Evolutionary conservation across 352 stramenopile species (phyloP).

Genomic region (Globisporangium middletonii): DNA sequence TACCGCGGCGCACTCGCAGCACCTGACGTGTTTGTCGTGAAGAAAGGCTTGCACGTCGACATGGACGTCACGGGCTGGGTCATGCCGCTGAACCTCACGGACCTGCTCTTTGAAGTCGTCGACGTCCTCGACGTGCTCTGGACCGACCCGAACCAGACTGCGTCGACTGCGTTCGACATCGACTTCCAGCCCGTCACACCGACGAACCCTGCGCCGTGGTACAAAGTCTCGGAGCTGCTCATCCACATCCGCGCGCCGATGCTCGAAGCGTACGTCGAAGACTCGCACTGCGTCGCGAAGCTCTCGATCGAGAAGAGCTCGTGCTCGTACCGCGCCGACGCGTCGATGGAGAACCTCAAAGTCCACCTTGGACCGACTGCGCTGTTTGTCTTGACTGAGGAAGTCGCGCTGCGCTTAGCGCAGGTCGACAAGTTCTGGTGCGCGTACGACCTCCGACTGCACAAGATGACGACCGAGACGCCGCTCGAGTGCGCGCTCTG

Average conservation of each 20-base stretch:
- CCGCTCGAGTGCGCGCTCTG: constrained; percentile 50
- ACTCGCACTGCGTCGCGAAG: constrained; percentile 84
- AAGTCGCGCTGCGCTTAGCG: constrained; percentile 79
- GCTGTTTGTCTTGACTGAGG: constrained; percentile 79
- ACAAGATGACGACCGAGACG: constrained; percentile 34
- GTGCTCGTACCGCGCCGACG: constrained; percentile 58
- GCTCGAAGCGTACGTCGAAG: constrained; percentile 82
- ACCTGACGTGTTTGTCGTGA: constrained; percentile 44
- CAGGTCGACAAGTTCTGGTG: constrained; percentile 80
- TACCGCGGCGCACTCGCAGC: constrained; percentile 48
- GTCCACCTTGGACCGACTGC: constrained; percentile 71
- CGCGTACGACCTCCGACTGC: constrained; percentile 64
- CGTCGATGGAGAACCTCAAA: constrained; percentile 56
- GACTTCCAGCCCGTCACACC: background rate
- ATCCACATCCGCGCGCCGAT: constrained; percentile 77
- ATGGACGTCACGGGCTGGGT: constrained; percentile 75
- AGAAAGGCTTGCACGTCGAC: constrained; percentile 54
- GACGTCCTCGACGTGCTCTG: constrained; percentile 67
- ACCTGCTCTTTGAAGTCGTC: constrained; percentile 71
- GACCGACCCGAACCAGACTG: constrained; percentile 19
- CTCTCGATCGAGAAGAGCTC: constrained; percentile 76
- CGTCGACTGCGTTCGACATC: constrained; percentile 10
- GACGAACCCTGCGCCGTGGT: constrained; percentile 26
- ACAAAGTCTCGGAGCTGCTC: constrained; percentile 55
- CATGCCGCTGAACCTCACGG: constrained; percentile 62